phyloP scores from a whole-genome alignment of 2,329 filamentous ascomycete genomes.

The Monosporascus sp. region DNA sequence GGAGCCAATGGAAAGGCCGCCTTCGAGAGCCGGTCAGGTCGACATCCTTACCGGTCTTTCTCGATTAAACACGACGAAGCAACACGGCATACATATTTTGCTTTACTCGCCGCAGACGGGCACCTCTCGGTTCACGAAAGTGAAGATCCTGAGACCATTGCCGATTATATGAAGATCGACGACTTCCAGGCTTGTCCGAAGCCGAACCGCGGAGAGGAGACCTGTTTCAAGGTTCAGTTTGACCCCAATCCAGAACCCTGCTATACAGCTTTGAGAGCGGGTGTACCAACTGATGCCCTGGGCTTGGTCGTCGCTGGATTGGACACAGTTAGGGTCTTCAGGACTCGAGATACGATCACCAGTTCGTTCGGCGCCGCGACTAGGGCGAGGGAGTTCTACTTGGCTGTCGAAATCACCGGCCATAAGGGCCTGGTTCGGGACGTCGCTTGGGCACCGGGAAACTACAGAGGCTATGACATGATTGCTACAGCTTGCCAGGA shows the following conservation, averaged over 20 bases:
- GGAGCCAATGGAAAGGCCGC: conserved; percentile 39
- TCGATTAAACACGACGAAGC: conserved; percentile 80
- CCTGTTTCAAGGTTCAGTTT: conserved; percentile 79
- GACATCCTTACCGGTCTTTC: conserved; percentile 71
- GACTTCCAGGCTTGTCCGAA: conserved; percentile 67
- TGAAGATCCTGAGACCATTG: conserved; percentile 73
- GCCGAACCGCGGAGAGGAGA: conserved; percentile 76
- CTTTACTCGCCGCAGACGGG: conserved; percentile 78
- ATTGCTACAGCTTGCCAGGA: conserved; percentile 92
- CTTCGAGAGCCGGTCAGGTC: conserved; percentile 53
- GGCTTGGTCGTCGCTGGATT: conserved; percentile 82
- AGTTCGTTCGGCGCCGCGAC: conserved; percentile 45
- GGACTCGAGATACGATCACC: conserved; percentile 59
- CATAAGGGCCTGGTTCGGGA: conserved; percentile 78
- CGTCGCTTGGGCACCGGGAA: conserved; percentile 87
- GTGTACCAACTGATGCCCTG: conserved; percentile 74
- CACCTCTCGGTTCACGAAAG: conserved; percentile 78
- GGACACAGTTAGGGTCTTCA: conserved; percentile 76
- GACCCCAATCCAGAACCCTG: conserved; percentile 82
- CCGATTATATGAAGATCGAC: conserved; percentile 70
- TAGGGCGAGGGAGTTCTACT: conserved; percentile 75
- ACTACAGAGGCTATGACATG: conserved; percentile 83
- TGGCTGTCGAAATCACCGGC: conserved; percentile 68
- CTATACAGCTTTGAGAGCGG: conserved; percentile 70
- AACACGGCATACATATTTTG: conserved; percentile 75